Percentiles rank a stretch among this genome's conserved stretches.
Conservation (phyloP, 2,329 filamentous ascomycete genomes). For the Didymella segeticola region DNA sequence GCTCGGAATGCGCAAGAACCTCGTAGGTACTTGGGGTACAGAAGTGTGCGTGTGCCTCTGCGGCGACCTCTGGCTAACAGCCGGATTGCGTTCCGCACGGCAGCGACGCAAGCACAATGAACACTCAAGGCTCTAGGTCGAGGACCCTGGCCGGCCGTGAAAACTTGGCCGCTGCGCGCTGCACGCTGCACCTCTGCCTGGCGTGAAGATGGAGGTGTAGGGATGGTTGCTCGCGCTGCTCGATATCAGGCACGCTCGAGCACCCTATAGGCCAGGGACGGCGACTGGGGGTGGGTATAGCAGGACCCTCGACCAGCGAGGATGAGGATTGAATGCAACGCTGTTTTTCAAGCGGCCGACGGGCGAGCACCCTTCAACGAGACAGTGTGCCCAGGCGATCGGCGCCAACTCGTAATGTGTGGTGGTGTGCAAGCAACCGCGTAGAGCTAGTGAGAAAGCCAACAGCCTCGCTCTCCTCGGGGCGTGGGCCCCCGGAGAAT, state of each 20-base stretch:
- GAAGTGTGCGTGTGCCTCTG: slow-evolving; percentile 1
- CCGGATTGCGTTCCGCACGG: slow-evolving; percentile 9
- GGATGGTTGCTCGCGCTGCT: slow-evolving; percentile 15
- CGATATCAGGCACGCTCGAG: slow-evolving; percentile 10
- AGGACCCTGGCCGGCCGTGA: slow-evolving; percentile 1
- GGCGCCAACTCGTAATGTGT: slow-evolving; percentile 21
- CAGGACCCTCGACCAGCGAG: not conserved
- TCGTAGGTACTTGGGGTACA: not conserved
- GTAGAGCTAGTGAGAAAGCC: not conserved
- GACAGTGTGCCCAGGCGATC: slow-evolving; percentile 19
- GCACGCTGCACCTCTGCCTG: not conserved
- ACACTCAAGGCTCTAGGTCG: slow-evolving; percentile 4
- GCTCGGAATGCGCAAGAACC: slow-evolving; percentile 14
- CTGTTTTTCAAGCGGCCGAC: slow-evolving; percentile 9
- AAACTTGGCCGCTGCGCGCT: slow-evolving; percentile 13
- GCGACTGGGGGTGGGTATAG: slow-evolving; percentile 2
- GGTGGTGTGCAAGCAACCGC: slow-evolving; percentile 17
- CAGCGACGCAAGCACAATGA: slow-evolving; percentile 8
- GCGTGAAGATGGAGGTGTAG: slow-evolving; percentile 8
- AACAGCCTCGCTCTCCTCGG: slow-evolving; percentile 15
- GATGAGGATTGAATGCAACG: not conserved
- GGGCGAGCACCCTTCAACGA: slow-evolving; percentile 1
- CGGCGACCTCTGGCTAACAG: not conserved
- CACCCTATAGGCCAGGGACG: slow-evolving; percentile 11
- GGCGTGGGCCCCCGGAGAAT: slow-evolving; percentile 3